Evolutionary conservation across 768 basidiomycete genomes (phyloP).

Genomic region (Zangia roseola): DNA sequence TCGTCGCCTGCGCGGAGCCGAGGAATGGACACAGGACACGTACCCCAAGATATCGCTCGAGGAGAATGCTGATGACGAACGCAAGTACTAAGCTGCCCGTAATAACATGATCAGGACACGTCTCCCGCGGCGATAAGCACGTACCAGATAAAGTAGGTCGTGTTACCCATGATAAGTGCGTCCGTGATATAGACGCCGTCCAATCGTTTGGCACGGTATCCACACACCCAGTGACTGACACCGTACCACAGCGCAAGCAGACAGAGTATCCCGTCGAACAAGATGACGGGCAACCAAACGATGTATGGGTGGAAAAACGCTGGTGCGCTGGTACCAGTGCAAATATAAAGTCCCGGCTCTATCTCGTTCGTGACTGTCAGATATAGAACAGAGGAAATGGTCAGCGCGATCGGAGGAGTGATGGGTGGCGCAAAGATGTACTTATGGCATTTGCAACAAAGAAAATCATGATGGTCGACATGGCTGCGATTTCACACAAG

Average conservation of each 20-base stretch:
- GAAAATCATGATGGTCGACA: conserved; percentile 2
- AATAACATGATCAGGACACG: background rate
- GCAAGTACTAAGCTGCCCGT: conserved; percentile 10
- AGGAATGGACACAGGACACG: background rate
- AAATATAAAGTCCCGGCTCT: conserved; percentile 1
- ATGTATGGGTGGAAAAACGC: conserved; percentile 1
- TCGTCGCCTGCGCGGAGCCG: too few species aligned
- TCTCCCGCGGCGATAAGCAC: background rate
- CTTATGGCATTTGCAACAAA: conserved; percentile 3
- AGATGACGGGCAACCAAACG: conserved; percentile 10
- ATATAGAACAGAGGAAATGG: background rate
- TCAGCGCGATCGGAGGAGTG: background rate
- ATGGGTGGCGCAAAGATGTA: background rate
- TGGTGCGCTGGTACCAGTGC: background rate
- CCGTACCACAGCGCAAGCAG: conserved; percentile 7
- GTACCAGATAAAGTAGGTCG: conserved; percentile 17
- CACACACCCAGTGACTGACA: background rate
- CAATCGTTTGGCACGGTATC: background rate
- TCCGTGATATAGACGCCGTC: conserved; percentile 4
- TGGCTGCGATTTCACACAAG: conserved; percentile 5
- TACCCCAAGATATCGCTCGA: conserved; percentile 1
- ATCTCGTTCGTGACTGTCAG: conserved; percentile 11
- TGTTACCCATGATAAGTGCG: conserved; percentile 12
- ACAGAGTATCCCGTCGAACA: conserved; percentile 3
- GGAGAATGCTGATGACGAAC: background rate